phyloP scores from a whole-genome alignment of 345 rosid species.

The Arabidopsis thaliana region DNA sequence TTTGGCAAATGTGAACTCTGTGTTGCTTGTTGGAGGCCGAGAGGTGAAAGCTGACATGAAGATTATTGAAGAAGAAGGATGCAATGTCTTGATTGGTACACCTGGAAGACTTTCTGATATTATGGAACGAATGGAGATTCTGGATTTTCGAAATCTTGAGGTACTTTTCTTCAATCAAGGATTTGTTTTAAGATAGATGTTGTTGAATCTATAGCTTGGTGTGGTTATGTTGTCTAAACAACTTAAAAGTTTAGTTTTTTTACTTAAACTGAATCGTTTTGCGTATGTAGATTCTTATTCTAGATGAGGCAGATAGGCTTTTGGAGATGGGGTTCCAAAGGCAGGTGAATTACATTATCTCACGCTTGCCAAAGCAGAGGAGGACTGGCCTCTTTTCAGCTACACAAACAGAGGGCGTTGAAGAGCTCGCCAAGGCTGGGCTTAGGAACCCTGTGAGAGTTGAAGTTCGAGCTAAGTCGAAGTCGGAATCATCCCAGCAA shows the following conservation, averaged over 20 bases:
- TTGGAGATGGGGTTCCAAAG: constrained; percentile 95
- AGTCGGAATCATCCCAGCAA: constrained; percentile 55
- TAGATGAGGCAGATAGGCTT: constrained; percentile 97
- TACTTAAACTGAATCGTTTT: constrained; percentile 2
- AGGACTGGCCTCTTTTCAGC: constrained; percentile 99
- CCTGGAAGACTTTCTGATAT: constrained; percentile 90
- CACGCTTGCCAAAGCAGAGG: constrained; percentile 89
- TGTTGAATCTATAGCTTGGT: not conserved
- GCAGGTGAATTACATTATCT: constrained; percentile 73
- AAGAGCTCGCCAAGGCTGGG: constrained; percentile 88
- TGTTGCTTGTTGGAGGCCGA: constrained; percentile 87
- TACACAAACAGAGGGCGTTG: constrained; percentile 94
- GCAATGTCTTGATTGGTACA: constrained; percentile 87
- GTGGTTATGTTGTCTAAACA: not conserved
- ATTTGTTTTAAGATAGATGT: not conserved
- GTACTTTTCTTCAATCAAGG: constrained; percentile 41
- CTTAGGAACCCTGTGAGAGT: constrained; percentile 89
- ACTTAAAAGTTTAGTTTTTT: constrained; percentile 6
- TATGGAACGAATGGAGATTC: constrained; percentile 76
- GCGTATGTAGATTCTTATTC: constrained; percentile 71
- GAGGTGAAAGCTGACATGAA: constrained; percentile 80
- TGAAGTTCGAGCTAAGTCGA: constrained; percentile 80
- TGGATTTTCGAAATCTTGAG: constrained; percentile 81
- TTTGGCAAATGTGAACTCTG: constrained; percentile 65
- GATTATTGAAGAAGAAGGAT: constrained; percentile 81